Conservation (phyloP, 805 yeast species). For the Maudiozyma turicensis region DNA sequence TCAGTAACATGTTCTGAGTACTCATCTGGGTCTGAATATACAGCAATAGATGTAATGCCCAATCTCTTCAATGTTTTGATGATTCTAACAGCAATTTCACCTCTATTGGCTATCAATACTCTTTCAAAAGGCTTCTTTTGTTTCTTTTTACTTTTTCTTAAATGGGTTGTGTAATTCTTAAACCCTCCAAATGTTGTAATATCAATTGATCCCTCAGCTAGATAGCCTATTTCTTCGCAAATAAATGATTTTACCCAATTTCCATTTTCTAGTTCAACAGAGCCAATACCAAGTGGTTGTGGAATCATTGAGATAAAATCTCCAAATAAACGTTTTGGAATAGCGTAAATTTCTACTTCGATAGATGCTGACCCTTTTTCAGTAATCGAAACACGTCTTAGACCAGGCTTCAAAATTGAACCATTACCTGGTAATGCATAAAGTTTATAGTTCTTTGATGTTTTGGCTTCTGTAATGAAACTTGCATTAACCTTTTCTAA, state of each 20-base stretch:
- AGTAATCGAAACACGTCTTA: constrained; percentile 47
- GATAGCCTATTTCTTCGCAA: constrained; percentile 86
- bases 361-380: constrained; percentile 45
- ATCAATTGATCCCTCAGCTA: constrained; percentile 59
- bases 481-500: constrained; percentile 73
- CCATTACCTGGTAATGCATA: constrained; percentile 79
- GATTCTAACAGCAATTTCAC: constrained; percentile 94
- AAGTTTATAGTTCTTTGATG: constrained; percentile 61
- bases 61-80: constrained; percentile 78
- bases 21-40: constrained; percentile 84
- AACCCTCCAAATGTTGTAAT: constrained; percentile 88
- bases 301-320: constrained; percentile 82
- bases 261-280: constrained; percentile 74
- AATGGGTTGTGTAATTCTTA: constrained; percentile 42
- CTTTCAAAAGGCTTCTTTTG: constrained; percentile 57
- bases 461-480: constrained; percentile 53
- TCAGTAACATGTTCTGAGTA: constrained; percentile 76
- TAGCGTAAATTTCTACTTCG: constrained; percentile 71
- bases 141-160: constrained; percentile 19
- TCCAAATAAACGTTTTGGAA: constrained; percentile 74
- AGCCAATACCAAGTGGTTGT: constrained; percentile 90
- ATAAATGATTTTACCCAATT: constrained; percentile 86
- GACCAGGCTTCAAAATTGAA: constrained; percentile 83
- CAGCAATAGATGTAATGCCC: constrained; percentile 71
- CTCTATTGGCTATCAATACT: constrained; percentile 93